Evolutionary conservation across 2,329 filamentous ascomycete genomes (phyloP), one percentile per base, ranked within the genome.

Genomic region (Fonsecaea monophora): DNA sequence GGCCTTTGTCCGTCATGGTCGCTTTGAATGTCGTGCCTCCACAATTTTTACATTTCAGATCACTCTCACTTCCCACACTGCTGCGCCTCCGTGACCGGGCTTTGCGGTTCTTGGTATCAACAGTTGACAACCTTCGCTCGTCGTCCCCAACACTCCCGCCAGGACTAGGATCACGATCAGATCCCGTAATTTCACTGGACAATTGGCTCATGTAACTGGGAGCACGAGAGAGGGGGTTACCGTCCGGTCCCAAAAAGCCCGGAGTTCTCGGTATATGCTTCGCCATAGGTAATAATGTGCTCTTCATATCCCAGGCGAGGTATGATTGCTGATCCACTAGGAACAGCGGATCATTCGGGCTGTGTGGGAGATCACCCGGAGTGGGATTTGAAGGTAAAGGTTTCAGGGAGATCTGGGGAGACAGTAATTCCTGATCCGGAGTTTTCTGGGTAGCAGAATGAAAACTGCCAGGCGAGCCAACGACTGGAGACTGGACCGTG

Each of bases 391-490:
- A 57, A 42, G 37, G 50, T 21, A 64, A 30, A 15, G 45, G 48
- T 18, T 55, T 34, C 12, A 65, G 50, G 30, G 58, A 48, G 25
- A 15, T 15, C 30, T 54, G 18, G n/a, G 57, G 38, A 3, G 40
- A 40, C 10, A 56, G 48, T 15, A 62, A 62, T 18, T 63, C 60
- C 21, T 62, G 40, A 5, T 69, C 53, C 55, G 69, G 65, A 18
- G 66, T 48, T 38, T 78, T 98, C 79, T 97, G 81, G 79, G 70
- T 92, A 89, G 79, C 87, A 89, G 77, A 89, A 94, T 76, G 94
- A 94, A 72, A 91, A 97, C 74, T 98, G 97, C 79, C 94, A 93
- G 90, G 90, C 13, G 78, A 98, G 97, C 82, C 98, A 97, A 77
- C 95, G 97, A 75, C 94, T 97, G 80, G 92, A 13, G 70, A 70